These are phyloP conservation scores for Xerocomellus chrysenteron DNA, from an alignment of 768 basidiomycete species.

Conservation along the genomic window DNA sequence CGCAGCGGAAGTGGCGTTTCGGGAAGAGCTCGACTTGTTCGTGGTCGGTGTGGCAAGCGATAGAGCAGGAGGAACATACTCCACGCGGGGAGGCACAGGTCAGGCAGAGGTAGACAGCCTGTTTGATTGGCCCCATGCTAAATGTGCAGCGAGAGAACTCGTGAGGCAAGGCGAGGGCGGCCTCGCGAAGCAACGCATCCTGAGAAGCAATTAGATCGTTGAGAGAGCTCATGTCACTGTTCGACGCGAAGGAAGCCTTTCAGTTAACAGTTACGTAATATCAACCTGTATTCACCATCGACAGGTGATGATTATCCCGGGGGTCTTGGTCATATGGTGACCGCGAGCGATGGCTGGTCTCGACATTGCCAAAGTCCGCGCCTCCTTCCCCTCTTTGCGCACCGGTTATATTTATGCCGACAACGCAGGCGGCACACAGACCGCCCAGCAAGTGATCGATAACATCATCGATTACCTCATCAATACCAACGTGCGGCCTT, in stretches of 20 bases:
- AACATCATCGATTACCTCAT: conserved; percentile 64
- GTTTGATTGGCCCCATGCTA: conserved; percentile 57
- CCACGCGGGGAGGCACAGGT: conserved; percentile 69
- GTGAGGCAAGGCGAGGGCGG: conserved; percentile 53
- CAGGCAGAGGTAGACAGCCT: conserved; percentile 80
- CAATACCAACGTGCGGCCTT: conserved; percentile 73
- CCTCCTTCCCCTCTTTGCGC: conserved; percentile 61
- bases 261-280: too few species aligned
- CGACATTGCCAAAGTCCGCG: conserved; percentile 52
- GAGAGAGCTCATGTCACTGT: conserved; percentile 37
- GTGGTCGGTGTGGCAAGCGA: conserved; percentile 85
- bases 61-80: conserved; percentile 79
- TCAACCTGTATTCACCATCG: too few species aligned
- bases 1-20: conserved; percentile 79
- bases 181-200: conserved; percentile 32
- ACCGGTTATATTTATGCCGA: conserved; percentile 67
- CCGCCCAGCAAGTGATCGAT: conserved; percentile 52
- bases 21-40: conserved; percentile 88
- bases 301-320: too few species aligned
- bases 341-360: conserved; percentile 25
- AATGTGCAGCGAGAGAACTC: conserved; percentile 69
- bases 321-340: too few species aligned
- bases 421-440: conserved; percentile 77
- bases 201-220: conserved; percentile 28
- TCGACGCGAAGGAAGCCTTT: too few species aligned